Percentiles rank a stretch among this genome's conserved stretches.
Conservation (phyloP, 805 yeast genomes). For the Diddensiella transvaalensis region DNA sequence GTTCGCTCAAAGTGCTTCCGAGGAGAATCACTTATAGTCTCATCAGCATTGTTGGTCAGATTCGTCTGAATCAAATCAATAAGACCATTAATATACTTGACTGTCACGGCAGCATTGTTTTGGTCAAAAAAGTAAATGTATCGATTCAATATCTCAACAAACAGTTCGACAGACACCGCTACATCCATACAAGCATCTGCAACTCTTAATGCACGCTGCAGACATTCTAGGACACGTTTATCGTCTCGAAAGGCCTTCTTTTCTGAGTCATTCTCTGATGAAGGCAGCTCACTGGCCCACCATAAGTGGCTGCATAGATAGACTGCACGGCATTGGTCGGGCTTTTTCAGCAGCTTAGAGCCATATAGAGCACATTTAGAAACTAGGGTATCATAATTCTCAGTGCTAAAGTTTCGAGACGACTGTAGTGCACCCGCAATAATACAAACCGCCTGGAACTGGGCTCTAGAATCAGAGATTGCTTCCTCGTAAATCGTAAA, state of each 20-base stretch:
- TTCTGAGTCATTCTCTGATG: conserved; percentile 39
- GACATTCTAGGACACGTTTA: conserved; percentile 83
- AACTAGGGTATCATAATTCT: conserved; percentile 76
- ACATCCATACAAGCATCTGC: conserved; percentile 93
- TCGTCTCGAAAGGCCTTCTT: conserved; percentile 43
- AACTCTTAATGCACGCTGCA: conserved; percentile 80
- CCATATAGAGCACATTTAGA: conserved; percentile 85
- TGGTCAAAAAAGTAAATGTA: conserved; percentile 82
- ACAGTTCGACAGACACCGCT: conserved; percentile 69
- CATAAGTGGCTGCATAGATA: conserved; percentile 85
- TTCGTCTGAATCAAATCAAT: conserved; percentile 64
- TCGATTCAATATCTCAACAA: conserved; percentile 84
- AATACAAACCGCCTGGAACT: conserved; percentile 49
- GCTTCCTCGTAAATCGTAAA: conserved; percentile 77
- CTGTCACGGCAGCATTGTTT: conserved; percentile 65
- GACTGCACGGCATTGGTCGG: conserved; percentile 92
- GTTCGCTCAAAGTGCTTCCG: conserved; percentile 66
- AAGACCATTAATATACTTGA: conserved; percentile 77
- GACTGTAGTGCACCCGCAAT: conserved; percentile 51
- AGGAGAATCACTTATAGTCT: conserved; percentile 38
- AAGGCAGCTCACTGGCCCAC: conserved; percentile 77
- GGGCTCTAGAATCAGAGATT: conserved; percentile 50
- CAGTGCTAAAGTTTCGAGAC: conserved; percentile 50
- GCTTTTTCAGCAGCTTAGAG: conserved; percentile 81
- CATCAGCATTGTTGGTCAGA: conserved; percentile 32